These are phyloP conservation scores for Basidiobolus heterosporus DNA, from an alignment of 371 early-diverging fungal species.

Conservation along the genomic window DNA sequence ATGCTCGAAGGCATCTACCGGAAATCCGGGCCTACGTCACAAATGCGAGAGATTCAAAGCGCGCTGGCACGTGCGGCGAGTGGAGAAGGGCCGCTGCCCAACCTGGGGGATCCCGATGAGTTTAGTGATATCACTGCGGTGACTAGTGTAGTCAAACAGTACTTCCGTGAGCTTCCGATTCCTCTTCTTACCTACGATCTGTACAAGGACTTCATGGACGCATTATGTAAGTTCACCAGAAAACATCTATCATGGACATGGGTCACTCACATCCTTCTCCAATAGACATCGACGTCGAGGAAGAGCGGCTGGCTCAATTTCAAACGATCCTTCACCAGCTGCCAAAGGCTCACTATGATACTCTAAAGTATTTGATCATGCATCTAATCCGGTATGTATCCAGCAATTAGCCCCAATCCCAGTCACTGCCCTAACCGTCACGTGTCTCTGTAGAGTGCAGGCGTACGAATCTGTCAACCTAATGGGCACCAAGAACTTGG, in stretches of 20 bases:
- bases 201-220: conserved; percentile 56
- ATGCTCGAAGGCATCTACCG: conserved; percentile 85
- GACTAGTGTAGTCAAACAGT: conserved; percentile 88
- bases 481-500: conserved; percentile 76
- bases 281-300: conserved; percentile 7
- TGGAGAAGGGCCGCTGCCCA: conserved; percentile 16
- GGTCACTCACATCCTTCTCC: neutral
- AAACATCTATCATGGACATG: neutral
- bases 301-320: neutral
- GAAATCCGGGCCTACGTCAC: conserved; percentile 76
- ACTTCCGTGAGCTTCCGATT: conserved; percentile 78
- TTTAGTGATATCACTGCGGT: conserved; percentile 51
- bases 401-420: conserved; percentile 1
- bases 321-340: conserved; percentile 11
- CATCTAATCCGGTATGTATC: conserved; percentile 32
- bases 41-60: conserved; percentile 42
- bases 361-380: conserved; percentile 34
- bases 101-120: conserved; percentile 27
- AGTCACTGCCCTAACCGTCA: neutral
- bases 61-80: conserved; percentile 11
- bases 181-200: conserved; percentile 74
- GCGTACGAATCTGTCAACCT: conserved; percentile 39
- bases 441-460: conserved; percentile 23
- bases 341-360: conserved; percentile 34
- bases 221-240: conserved; percentile 21